These are phyloP conservation scores for Salvia splendens DNA, from an alignment of 257 asterid species.

Conservation along the genomic window DNA sequence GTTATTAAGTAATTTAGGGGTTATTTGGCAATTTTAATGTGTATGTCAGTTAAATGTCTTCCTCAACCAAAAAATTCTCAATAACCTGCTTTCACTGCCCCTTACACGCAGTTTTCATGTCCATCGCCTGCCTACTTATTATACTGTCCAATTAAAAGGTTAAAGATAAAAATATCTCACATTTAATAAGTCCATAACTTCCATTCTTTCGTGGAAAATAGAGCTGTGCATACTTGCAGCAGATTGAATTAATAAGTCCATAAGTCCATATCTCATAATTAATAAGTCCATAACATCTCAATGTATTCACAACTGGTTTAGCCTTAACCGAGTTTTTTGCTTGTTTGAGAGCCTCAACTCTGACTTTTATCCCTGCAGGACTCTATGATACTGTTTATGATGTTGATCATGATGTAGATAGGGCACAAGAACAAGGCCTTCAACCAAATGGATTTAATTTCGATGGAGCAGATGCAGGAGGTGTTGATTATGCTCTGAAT, in stretches of 20 bases:
- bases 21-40: not conserved
- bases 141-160: not conserved
- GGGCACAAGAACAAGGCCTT: conserved; percentile 77
- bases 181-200: not conserved
- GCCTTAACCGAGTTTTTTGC: not conserved
- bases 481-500: conserved; percentile 93
- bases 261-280: no score
- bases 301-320: not conserved
- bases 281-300: no score
- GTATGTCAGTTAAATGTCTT: not conserved
- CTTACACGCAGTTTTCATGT: not conserved
- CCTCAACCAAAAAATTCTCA: not conserved
- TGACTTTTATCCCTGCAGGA: conserved; percentile 50
- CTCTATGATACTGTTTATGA: conserved; percentile 94
- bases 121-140: not conserved
- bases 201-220: not conserved
- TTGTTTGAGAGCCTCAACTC: conserved; percentile 4
- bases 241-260: no score
- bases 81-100: not conserved
- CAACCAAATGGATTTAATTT: conserved; percentile 94
- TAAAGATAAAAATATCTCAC: not conserved
- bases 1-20: not conserved
- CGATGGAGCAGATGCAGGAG: conserved; percentile 94
- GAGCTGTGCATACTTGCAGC: not conserved
- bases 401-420: conserved; percentile 82